Evolutionary conservation across 2,329 filamentous ascomycete genomes (phyloP), one percentile per base, ranked within the genome.

Genomic region (Bertia moriformis): DNA sequence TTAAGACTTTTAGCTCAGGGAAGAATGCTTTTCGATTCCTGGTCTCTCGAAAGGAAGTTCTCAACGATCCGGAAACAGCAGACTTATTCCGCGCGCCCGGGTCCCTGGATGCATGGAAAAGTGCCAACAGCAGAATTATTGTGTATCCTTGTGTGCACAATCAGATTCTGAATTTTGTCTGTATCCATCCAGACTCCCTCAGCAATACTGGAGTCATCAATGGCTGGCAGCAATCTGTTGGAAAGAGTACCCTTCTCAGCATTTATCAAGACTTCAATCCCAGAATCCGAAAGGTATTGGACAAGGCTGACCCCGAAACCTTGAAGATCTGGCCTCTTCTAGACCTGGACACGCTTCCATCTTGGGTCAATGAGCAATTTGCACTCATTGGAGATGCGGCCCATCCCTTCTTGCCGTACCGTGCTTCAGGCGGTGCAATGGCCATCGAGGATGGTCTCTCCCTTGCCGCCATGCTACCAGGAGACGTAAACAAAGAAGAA

Each of bases 391-490:
- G 79, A 0, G 78, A 83, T 49, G 75, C 78, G 0, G 78, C 75
- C 0, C 78, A 84, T 50, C 76, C 78, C 0, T 81, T 83, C 47
- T 57, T 76, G 0, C 78, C 76, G 13, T 68, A 65, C 67, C 71
- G 75, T 53, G 74, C 67, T 0, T 73, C 78, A 49, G 78, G 76
- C 2, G 78, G 67, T 5, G 74, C 58, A 0, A 61, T 71, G 41
- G 78, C 79, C 0, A 80, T 83, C 33, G 78, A 84, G 49, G 79
- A 84, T 44, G 77, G 69, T 0, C 70, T 68, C 0, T 66, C 74
- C 0, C 50, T 84, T 1, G 66, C 63, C 1, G 66, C 69, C 1
- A 59, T 83, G 4, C 57, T 83, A 0, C 65, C 67, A 0, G 44
- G 46, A 0, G 66, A 64, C 0, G 67, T 67, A 0, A 41, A 49